Evolutionary conservation across 2,329 filamentous ascomycete species (phyloP).

Genomic region (Talaromyces sp.): DNA sequence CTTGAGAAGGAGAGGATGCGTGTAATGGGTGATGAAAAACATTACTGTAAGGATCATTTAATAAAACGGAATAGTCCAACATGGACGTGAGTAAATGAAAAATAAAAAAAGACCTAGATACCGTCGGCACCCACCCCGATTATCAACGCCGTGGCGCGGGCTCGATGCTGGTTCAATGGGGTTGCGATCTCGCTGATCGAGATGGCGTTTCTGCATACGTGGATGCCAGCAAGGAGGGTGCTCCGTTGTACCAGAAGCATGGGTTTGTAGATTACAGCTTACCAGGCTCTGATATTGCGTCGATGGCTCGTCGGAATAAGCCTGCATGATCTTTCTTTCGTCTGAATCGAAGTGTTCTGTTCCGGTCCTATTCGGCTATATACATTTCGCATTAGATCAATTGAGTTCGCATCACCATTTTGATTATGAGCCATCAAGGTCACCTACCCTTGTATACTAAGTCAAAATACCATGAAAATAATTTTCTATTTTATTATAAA

Average conservation of each 20-base stretch:
- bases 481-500: too few relatives aligned
- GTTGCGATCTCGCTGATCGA: conserved; percentile 31
- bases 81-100: conserved; percentile 1
- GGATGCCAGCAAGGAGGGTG: conserved; percentile 32
- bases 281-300: conserved; percentile 7
- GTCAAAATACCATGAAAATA: too few relatives aligned
- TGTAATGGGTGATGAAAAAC: conserved; percentile 20
- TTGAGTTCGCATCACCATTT: conserved; percentile 2
- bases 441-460: too few relatives aligned
- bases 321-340: conserved; percentile 4
- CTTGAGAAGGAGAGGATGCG: conserved; percentile 18
- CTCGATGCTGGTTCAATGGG: conserved; percentile 34
- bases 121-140: conserved; percentile 38
- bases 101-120: conserved; percentile 27
- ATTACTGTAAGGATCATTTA: conserved; percentile 21
- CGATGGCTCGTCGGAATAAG: conserved; percentile 13
- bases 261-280: conserved; percentile 33
- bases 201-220: conserved; percentile 32
- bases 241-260: conserved; percentile 33
- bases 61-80: not conserved
- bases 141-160: conserved; percentile 39
- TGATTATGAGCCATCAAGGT: not conserved
- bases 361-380: conserved; percentile 1
- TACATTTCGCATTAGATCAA: conserved; percentile 1
- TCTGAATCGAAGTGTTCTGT: not conserved